Conservation (phyloP, 257 asterid species). For the Gynochthodes officinalis region DNA sequence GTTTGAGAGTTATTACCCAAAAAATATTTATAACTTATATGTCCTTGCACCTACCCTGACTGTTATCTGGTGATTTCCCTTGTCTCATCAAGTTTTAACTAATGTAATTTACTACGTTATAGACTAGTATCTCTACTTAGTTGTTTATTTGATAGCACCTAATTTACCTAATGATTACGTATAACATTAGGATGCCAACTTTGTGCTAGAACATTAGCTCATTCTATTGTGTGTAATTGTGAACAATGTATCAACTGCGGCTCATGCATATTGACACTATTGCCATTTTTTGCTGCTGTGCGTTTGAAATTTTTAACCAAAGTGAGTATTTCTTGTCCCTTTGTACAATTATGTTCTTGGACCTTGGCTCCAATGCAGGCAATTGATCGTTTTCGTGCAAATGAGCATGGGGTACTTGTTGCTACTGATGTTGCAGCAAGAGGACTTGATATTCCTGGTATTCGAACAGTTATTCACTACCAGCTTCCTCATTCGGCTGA, state of each 20-base stretch:
- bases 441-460: constrained; percentile 90
- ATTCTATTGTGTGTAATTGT: background rate
- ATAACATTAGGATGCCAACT: background rate
- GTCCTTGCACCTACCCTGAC: background rate
- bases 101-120: background rate
- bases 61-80: background rate
- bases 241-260: background rate
- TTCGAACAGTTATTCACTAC: constrained; percentile 92
- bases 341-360: constrained; percentile 8
- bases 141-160: background rate
- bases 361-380: constrained; percentile 48
- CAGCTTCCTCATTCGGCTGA: constrained; percentile 98
- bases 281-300: background rate
- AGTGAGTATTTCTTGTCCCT: background rate
- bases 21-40: background rate
- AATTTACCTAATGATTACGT: background rate
- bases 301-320: background rate
- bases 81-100: background rate
- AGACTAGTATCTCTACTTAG: background rate
- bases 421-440: constrained; percentile 98
- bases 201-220: background rate
- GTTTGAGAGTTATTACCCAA: background rate
- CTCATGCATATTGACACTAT: background rate
- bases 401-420: constrained; percentile 72
- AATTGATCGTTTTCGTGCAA: constrained; percentile 80